phyloP scores from a whole-genome alignment of 805 yeast genomes.

The Monosporozyma servazzii region DNA sequence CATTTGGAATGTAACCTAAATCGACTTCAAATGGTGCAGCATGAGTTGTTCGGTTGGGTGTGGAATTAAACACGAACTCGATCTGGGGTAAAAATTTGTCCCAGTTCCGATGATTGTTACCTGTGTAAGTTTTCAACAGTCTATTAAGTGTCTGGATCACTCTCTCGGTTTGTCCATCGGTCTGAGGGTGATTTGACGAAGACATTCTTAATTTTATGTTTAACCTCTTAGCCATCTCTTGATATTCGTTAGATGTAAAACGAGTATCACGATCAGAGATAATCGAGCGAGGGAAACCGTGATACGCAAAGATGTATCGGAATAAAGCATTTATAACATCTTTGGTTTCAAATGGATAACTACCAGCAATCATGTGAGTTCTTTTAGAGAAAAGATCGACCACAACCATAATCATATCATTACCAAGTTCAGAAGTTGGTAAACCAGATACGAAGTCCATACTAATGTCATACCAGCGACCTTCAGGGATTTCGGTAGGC shows the following conservation, averaged over 20 bases:
- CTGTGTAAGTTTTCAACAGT: not conserved
- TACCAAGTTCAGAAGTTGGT: slow-evolving; percentile 2
- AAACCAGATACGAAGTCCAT: slow-evolving; percentile 6
- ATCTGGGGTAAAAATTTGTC: slow-evolving; percentile 3
- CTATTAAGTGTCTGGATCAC: not conserved
- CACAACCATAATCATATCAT: slow-evolving; percentile 10
- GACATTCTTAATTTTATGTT: slow-evolving; percentile 1
- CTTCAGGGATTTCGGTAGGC: slow-evolving; percentile 9
- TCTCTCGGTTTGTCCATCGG: slow-evolving; percentile 6
- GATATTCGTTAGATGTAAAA: not conserved
- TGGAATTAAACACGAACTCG: slow-evolving; percentile 6
- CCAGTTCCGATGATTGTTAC: slow-evolving; percentile 2
- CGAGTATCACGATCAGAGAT: slow-evolving; percentile 3
- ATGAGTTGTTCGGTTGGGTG: not conserved
- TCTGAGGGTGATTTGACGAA: not conserved
- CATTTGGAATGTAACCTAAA: slow-evolving; percentile 8
- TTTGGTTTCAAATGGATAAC: slow-evolving; percentile 7
- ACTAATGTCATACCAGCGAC: slow-evolving; percentile 14
- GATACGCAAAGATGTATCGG: slow-evolving; percentile 9
- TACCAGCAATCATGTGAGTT: slow-evolving; percentile 9
- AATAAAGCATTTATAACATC: slow-evolving; percentile 9
- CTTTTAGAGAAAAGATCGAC: slow-evolving; percentile 13
- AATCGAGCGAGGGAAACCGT: slow-evolving; percentile 11
- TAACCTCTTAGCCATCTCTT: slow-evolving; percentile 3
- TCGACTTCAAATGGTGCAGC: slow-evolving; percentile 7